A percentile compares a stretch with the other conserved stretches of the same genome.
These are phyloP conservation scores for Wickerhamomyces canadensis DNA, from an alignment of 805 yeast species.

Conservation along the genomic window DNA sequence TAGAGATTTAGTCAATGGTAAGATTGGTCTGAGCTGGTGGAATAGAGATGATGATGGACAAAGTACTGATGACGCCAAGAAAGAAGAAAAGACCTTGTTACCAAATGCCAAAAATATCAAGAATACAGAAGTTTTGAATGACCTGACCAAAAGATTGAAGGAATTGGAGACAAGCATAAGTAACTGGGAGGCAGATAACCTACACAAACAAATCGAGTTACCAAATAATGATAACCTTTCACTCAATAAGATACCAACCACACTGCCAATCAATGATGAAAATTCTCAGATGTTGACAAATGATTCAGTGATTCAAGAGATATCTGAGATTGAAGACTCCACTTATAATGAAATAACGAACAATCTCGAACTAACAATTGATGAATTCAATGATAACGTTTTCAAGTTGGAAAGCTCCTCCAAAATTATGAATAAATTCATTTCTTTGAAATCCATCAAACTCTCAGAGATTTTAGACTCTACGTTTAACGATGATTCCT, in stretches of 20 bases:
- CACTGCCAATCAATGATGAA: conserved; percentile 5
- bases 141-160: conserved; percentile 39
- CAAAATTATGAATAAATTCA: conserved; percentile 12
- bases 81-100: conserved; percentile 27
- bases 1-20: conserved; percentile 52
- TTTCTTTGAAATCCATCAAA: conserved; percentile 36
- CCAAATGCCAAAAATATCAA: conserved; percentile 59
- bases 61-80: conserved; percentile 19
- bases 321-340: conserved; percentile 8
- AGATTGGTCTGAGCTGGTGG: conserved; percentile 68
- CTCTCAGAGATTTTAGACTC: conserved; percentile 36
- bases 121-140: conserved; percentile 42
- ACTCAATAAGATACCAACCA: conserved; percentile 7
- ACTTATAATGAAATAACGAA: conserved; percentile 10
- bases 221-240: conserved; percentile 7
- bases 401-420: conserved; percentile 19
- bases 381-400: conserved; percentile 17
- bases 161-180: conserved; percentile 40
- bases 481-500: conserved; percentile 41
- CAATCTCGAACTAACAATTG: conserved; percentile 16
- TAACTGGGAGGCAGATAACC: conserved; percentile 38
- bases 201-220: conserved; percentile 10
- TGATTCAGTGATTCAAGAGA: conserved; percentile 12
- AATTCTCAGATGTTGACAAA: conserved; percentile 22
- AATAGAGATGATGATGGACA: conserved; percentile 28